Evolutionary conservation across 2,329 filamentous ascomycete species (phyloP).

Genomic region (Cylindrodendrum hubeiense): DNA sequence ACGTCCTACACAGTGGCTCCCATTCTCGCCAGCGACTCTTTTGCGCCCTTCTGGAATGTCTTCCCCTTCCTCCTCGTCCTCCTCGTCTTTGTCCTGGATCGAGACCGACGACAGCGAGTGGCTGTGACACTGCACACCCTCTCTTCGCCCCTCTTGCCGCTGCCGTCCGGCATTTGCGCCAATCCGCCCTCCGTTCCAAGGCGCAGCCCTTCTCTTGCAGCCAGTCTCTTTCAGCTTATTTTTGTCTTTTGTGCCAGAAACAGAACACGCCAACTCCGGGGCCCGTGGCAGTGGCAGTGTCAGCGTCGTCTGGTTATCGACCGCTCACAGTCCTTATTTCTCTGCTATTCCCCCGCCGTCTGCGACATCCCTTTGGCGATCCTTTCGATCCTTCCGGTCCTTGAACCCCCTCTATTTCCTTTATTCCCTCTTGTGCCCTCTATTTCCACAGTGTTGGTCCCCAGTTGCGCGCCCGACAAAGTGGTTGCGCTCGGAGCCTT

Average conservation of each 20-base stretch:
- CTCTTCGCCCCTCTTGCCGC: not conserved
- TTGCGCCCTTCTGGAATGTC: not conserved
- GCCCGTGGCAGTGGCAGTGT: conserved; percentile 19
- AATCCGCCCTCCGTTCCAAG: conserved; percentile 2
- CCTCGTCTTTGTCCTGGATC: conserved; percentile 7
- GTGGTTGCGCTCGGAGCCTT: conserved; percentile 14
- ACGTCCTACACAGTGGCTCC: too few species aligned
- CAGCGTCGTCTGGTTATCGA: conserved; percentile 28
- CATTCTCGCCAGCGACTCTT: not conserved
- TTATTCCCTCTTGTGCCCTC: not conserved
- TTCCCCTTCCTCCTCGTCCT: not conserved
- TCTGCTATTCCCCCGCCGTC: not conserved
- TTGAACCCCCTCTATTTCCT: not conserved
- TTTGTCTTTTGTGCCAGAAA: conserved; percentile 12
- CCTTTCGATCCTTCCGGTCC: not conserved
- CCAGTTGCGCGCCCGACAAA: not conserved
- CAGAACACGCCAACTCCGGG: not conserved
- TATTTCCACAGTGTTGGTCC: too few species aligned
- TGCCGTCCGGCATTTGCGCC: conserved; percentile 3
- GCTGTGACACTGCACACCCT: conserved; percentile 3
- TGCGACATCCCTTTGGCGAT: not conserved
- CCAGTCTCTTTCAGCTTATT: conserved; percentile 3
- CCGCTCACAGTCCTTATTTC: conserved; percentile 1
- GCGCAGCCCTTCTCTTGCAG: conserved; percentile 2
- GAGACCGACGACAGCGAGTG: conserved; percentile 13